Percentiles rank a stretch among this genome's conserved stretches.
Evolutionary conservation across 1,139 yeast species (phyloP).

Genomic region (Protomyces gravidus): DNA sequence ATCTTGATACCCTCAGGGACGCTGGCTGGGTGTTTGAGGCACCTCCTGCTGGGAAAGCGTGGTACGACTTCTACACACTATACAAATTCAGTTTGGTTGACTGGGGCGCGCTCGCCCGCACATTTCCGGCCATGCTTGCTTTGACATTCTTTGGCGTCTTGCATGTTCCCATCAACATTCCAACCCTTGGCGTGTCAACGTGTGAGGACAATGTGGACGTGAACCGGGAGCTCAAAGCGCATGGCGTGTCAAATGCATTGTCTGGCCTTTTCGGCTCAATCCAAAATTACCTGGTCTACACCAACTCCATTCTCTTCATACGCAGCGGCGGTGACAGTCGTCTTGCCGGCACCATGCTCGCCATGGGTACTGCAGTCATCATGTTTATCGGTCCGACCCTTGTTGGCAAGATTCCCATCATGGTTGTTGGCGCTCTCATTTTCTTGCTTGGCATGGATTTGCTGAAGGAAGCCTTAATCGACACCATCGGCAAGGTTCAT

Average conservation of each 20-base stretch:
- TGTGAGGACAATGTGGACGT: conserved; percentile 79
- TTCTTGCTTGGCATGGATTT: conserved; percentile 86
- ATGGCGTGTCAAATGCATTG: conserved; percentile 83
- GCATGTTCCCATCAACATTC: conserved; percentile 96
- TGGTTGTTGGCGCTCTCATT: conserved; percentile 90
- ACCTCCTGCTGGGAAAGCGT: conserved; percentile 65
- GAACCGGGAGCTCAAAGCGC: conserved; percentile 88
- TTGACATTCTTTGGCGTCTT: conserved; percentile 89
- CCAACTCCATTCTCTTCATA: conserved; percentile 84
- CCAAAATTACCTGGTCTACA: conserved; percentile 79
- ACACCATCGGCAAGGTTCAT: conserved; percentile 73
- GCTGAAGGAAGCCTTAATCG: conserved; percentile 76
- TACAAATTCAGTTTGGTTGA: conserved; percentile 66
- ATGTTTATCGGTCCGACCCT: conserved; percentile 87
- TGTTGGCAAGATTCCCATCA: conserved; percentile 90
- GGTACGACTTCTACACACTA: conserved; percentile 78
- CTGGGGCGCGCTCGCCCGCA: conserved; percentile 63
- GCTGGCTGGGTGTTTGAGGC: conserved; percentile 78
- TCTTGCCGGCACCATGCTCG: conserved; percentile 80
- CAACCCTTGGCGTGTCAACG: conserved; percentile 87
- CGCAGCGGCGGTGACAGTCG: conserved; percentile 92
- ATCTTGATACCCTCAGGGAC: conserved; percentile 57
- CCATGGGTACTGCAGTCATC: conserved; percentile 69
- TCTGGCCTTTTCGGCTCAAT: conserved; percentile 84
- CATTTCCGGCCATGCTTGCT: conserved; percentile 91